Evolutionary conservation across 257 asterid species (phyloP), one percentile per base, ranked within the genome.

Genomic region (Mentha longifolia): DNA sequence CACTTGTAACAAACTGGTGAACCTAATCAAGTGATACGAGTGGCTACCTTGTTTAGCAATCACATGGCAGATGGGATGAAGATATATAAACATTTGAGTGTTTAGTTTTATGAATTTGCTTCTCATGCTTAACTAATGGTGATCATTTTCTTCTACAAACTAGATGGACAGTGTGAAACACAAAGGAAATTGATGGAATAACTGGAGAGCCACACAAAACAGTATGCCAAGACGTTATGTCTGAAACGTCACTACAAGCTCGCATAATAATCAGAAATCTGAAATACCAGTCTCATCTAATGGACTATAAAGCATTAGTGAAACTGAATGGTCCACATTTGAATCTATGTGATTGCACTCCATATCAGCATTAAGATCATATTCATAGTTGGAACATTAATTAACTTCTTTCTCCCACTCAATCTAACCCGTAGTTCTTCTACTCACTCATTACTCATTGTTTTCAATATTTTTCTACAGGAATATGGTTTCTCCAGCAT

Each of bases 91-190:
- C 47, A 74, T 51, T 3, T 10, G 4, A 47, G 55, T 2, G 3
- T 43, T 55, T 50, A 37, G 65, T 51, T 49, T 4, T 9, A 70
- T 56, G 47, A 63, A 16, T 61, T 68, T 68, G 65, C 57, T 28
- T 14, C 33, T 46, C 58, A 47, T 19, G 54, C 17, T 19, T 43
- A 42, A 54, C 31, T 9, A 14, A 69, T 60, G 33, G 11, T 33
- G 3, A 11, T n/a, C 10, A 8, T 22, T 70, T 25, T 54, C 71
- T 45, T 46, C 54, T 8, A 22, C 16, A 33, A 17, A 11, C 37
- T 15, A 28, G 71, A 47, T 22, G 49, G 5, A 25, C 20, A 17
- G 50, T 11, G 47, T 42, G 47, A 42, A 11, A 1, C 75, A 46
- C 3, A 10, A 51, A 35, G 7, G 46, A 16, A 15, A 22, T 19